Percentiles rank a stretch among this genome's conserved stretches.
These are phyloP conservation scores for Globisporangium viniferum DNA, from an alignment of 352 stramenopile genomes.

Conservation along the genomic window DNA sequence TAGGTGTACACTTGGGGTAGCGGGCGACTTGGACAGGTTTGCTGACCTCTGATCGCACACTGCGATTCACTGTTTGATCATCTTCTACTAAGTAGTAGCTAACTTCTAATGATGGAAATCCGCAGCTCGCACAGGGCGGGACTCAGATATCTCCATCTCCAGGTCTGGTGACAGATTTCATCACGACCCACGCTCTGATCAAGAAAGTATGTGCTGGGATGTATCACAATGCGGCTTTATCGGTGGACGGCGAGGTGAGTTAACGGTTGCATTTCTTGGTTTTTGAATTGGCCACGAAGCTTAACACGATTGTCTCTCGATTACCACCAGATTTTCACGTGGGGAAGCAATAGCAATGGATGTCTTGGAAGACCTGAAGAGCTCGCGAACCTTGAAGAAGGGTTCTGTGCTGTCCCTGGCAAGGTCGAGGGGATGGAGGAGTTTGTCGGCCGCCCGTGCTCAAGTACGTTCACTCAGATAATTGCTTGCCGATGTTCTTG, in stretches of 20 bases:
- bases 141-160: slow-evolving; percentile 69
- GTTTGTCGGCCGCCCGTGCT: slow-evolving; percentile 70
- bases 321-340: slow-evolving; percentile 82
- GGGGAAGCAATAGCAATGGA: slow-evolving; percentile 90
- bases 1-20: slow-evolving; percentile 92
- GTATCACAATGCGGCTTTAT: slow-evolving; percentile 91
- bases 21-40: slow-evolving; percentile 89
- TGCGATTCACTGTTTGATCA: not conserved
- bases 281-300: not conserved
- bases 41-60: not conserved
- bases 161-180: slow-evolving; percentile 76
- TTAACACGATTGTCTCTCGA: not conserved
- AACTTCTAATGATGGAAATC: slow-evolving; percentile 11
- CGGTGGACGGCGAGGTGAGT: slow-evolving; percentile 82
- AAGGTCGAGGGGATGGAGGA: slow-evolving; percentile 67
- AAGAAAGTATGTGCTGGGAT: slow-evolving; percentile 85
- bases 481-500: not conserved
- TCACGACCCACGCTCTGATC: slow-evolving; percentile 78
- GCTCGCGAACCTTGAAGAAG: slow-evolving; percentile 65
- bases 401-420: slow-evolving; percentile 77
- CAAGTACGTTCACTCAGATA: slow-evolving; percentile 32
- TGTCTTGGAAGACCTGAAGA: slow-evolving; percentile 81
- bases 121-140: slow-evolving; percentile 60
- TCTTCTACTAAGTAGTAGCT: not conserved
- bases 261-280: too few species aligned